These are phyloP conservation scores for Tuber magnatum DNA, from an alignment of 495 filamentous ascomycete genomes.

Conservation along the genomic window DNA sequence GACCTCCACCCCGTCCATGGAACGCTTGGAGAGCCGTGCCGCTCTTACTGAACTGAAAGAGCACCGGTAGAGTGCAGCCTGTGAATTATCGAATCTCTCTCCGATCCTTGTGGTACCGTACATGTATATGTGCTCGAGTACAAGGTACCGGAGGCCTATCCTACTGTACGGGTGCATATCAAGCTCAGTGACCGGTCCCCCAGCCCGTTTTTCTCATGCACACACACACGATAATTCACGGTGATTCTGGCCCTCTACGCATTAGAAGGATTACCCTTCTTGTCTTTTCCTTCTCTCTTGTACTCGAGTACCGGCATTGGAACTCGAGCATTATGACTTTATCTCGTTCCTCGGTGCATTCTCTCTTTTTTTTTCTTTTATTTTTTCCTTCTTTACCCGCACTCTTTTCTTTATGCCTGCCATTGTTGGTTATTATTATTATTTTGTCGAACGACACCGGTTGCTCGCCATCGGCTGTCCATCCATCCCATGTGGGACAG, in stretches of 20 bases:
- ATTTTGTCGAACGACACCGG: background rate
- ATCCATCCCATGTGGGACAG: background rate
- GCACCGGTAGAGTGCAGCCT: background rate
- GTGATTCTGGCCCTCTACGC: background rate
- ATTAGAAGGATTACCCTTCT: background rate
- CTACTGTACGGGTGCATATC: background rate
- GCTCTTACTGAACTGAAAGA: background rate
- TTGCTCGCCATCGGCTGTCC: background rate
- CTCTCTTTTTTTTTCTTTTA: background rate
- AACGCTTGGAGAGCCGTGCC: background rate
- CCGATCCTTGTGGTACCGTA: background rate
- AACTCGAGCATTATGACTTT: background rate
- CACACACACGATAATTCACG: background rate
- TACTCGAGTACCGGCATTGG: background rate
- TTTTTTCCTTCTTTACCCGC: background rate
- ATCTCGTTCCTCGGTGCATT: background rate
- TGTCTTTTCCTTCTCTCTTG: background rate
- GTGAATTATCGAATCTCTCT: background rate
- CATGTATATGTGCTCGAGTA: background rate
- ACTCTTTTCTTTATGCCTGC: background rate
- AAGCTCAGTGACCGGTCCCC: background rate
- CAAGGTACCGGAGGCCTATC: background rate
- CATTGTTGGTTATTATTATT: background rate
- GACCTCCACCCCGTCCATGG: background rate
- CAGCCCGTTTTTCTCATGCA: background rate